Percentiles rank a stretch among this genome's conserved stretches.
phyloP scores from a whole-genome alignment of 2,329 filamentous ascomycete genomes.

The Pseudogymnoascus sp. region DNA sequence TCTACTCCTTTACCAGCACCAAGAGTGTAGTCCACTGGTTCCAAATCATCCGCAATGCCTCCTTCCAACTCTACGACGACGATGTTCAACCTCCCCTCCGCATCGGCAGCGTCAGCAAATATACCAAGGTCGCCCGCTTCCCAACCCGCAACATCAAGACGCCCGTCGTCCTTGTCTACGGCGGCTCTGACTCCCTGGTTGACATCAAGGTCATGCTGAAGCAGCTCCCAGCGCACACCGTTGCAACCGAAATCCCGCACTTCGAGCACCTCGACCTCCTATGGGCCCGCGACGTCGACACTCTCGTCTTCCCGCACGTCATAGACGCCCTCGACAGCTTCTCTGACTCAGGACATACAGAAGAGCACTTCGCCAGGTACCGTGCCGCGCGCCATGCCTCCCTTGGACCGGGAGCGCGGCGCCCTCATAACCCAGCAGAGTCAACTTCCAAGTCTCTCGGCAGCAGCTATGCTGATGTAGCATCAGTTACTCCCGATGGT shows the following conservation, averaged over 20 bases:
- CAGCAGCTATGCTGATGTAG: conserved; percentile 3
- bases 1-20: conserved; percentile 94
- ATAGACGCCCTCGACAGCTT: conserved; percentile 78
- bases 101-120: conserved; percentile 63
- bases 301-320: conserved; percentile 81
- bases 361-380: conserved; percentile 54
- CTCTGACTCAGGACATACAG: conserved; percentile 46
- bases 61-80: conserved; percentile 98
- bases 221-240: conserved; percentile 75
- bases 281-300: conserved; percentile 80
- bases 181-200: conserved; percentile 85
- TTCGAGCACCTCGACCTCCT: conserved; percentile 97
- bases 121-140: conserved; percentile 94
- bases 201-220: conserved; percentile 89
- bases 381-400: conserved; percentile 22
- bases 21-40: conserved; percentile 99
- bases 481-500: neutral
- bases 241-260: conserved; percentile 78
- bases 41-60: conserved; percentile 93
- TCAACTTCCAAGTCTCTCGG: neutral
- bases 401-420: conserved; percentile 15
- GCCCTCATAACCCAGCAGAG: conserved; percentile 9
- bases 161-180: conserved; percentile 87
- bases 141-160: conserved; percentile 96
- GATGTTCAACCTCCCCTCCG: conserved; percentile 73